Evolutionary conservation across 192 early-diverging fungal genomes (phyloP), one percentile per base, ranked within the genome.

Genomic region (Linnemannia hyalina): DNA sequence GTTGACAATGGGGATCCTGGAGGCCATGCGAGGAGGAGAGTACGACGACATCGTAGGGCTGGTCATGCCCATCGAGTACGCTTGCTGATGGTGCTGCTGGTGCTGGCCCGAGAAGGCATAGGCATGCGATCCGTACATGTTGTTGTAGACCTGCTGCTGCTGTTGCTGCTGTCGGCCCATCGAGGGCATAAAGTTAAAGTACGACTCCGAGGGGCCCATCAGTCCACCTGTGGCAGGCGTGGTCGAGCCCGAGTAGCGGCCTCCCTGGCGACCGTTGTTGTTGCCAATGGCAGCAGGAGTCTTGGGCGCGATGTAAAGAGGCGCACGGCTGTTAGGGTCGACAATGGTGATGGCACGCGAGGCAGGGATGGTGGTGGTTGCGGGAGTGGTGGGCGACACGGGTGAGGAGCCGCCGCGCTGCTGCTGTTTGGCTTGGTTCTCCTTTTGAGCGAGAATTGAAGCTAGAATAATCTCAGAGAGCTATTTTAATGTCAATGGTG

Each of bases 261-360:
- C 84, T 29, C 42, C 38, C 13, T 60, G 65, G 57, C 70, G 41
- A 4, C 26, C 26, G 40, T 42, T 70, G 32, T 54, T 76, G 23
- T 29, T 47, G 63, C 71, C 10, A 38, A 70, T 77, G 77, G 75
- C 65, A 40, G 49, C 32, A 36, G 70, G 40, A 8, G 75, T 44
- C 10, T 79, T 68, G 41, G 85, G 57, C 32, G 85, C 77, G 26
- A 92, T 82, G 44, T 83, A 89, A 60, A 92, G 76, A 63, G 90
- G 91, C 4, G 87, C 86, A 72, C 88, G 90, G 49, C 90, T 92
- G 26, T 52, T 77, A 26, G 91, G 91, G 63, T 92, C 88, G 22
- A 92, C 89, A 38, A 92, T 92, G 29, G 88, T 88, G 68, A 92
- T 90, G 44, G 90, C 90, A 47, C 89, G 83, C 71, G 83, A 85